Conservation (phyloP, 164 flowering plant genomes). For the Vitis amurensis region DNA sequence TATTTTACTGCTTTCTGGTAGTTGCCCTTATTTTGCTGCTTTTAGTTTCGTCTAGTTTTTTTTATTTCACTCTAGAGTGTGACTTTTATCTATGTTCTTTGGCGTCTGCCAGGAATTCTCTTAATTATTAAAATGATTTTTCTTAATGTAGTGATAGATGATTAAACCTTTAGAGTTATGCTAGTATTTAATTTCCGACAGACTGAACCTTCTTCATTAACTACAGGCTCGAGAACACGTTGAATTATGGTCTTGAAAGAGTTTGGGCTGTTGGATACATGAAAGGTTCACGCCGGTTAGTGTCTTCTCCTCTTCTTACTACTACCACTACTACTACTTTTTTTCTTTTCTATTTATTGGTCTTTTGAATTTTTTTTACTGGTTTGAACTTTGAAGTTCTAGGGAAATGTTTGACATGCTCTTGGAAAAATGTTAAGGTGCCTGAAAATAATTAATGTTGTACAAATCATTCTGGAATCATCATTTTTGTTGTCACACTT, state of each 20-base stretch:
- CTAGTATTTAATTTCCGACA: not conserved
- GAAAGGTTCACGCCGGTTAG: constrained; percentile 80
- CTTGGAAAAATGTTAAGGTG: not conserved
- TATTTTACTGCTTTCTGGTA: too few relatives aligned
- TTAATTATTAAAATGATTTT: too few relatives aligned
- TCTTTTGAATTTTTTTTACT: too few relatives aligned
- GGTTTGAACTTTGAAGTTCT: not conserved
- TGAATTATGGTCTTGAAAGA: constrained; percentile 91
- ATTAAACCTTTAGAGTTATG: not conserved
- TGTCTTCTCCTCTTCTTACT: not conserved
- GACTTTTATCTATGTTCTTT: too few relatives aligned
- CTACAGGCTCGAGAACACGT: constrained; percentile 87
- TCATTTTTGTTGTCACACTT: not conserved
- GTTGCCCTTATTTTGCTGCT: too few relatives aligned
- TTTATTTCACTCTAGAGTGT: too few relatives aligned
- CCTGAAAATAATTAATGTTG: not conserved
- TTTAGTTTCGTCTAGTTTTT: too few relatives aligned
- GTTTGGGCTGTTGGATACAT: constrained; percentile 93
- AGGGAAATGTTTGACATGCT: not conserved
- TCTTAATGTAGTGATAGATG: not conserved
- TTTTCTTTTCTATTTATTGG: too few relatives aligned
- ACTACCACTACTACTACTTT: not conserved
- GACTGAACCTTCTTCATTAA: constrained; percentile 7
- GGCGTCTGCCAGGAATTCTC: too few relatives aligned
- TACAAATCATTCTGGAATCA: not conserved